A percentile compares a stretch with the other conserved stretches of the same genome.
Conservation (phyloP, 2,329 filamentous ascomycete genomes). For the Penicillium sp. region DNA sequence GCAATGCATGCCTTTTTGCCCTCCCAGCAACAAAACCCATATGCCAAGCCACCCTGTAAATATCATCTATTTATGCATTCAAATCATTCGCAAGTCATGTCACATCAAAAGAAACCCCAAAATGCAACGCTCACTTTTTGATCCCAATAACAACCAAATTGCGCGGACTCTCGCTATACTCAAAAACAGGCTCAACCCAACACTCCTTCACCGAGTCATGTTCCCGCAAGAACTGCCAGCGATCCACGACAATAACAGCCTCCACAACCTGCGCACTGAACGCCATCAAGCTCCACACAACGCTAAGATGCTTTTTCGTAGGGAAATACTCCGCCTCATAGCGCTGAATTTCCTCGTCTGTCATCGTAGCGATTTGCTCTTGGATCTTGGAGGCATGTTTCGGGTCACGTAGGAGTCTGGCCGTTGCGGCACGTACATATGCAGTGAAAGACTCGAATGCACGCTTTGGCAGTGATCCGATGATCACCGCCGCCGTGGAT, state of each 20-base stretch:
- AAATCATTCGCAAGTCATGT: constrained; percentile 10
- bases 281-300: constrained; percentile 95
- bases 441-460: constrained; percentile 76
- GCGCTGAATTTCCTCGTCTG: constrained; percentile 73
- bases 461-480: constrained; percentile 80
- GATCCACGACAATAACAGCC: constrained; percentile 85
- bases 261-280: constrained; percentile 91
- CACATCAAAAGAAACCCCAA: constrained; percentile 1
- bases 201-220: constrained; percentile 74
- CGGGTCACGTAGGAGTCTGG: constrained; percentile 71
- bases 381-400: constrained; percentile 66
- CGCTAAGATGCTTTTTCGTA: constrained; percentile 79
- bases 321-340: constrained; percentile 72
- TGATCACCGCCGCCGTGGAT: constrained; percentile 75
- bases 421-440: constrained; percentile 81
- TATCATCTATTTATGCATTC: background rate
- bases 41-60: background rate
- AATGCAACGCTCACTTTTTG: constrained; percentile 61
- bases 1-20: background rate
- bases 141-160: constrained; percentile 94
- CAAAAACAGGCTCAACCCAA: constrained; percentile 95
- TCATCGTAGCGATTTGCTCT: constrained; percentile 70
- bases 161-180: constrained; percentile 81
- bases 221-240: constrained; percentile 86
- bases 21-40: background rate